Conservation (phyloP, 805 yeast species). For the Torulaspora quercuum region DNA sequence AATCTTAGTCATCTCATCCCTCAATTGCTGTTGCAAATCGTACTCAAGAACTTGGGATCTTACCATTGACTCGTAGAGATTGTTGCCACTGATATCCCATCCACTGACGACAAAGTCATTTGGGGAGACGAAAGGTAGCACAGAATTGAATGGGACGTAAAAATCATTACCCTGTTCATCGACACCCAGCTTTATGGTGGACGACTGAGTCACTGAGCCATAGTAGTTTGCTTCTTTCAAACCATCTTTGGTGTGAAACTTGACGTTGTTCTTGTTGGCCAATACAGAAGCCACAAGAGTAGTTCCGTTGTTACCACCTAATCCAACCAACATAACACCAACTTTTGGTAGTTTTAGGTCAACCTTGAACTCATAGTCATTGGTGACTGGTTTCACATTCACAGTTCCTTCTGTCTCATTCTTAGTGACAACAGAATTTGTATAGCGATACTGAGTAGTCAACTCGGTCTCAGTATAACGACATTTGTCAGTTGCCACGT, state of each 20-base stretch:
- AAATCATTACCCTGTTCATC: conserved; percentile 80
- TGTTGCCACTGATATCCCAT: conserved; percentile 83
- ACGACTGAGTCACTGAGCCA: conserved; percentile 92
- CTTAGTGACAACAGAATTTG: conserved; percentile 68
- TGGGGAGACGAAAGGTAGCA: conserved; percentile 86
- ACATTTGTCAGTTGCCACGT: conserved; percentile 53
- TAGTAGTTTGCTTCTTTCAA: conserved; percentile 73
- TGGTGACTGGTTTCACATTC: conserved; percentile 64
- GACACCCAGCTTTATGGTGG: conserved; percentile 86
- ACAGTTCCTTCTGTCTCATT: conserved; percentile 46
- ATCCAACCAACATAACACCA: conserved; percentile 87
- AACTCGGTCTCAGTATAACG: conserved; percentile 50
- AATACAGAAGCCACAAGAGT: conserved; percentile 80
- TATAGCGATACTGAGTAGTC: conserved; percentile 55
- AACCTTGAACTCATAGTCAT: conserved; percentile 80
- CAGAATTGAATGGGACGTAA: conserved; percentile 85
- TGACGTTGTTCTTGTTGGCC: conserved; percentile 76
- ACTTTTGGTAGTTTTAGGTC: conserved; percentile 78
- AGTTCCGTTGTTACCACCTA: conserved; percentile 96
- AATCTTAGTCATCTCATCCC: conserved; percentile 55
- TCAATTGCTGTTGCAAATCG: conserved; percentile 74
- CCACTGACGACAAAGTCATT: conserved; percentile 88
- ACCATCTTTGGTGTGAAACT: conserved; percentile 79
- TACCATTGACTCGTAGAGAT: conserved; percentile 73
- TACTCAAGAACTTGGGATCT: conserved; percentile 85